Evolutionary conservation across 805 yeast genomes (phyloP).

Genomic region (Ogataea dorogensis): DNA sequence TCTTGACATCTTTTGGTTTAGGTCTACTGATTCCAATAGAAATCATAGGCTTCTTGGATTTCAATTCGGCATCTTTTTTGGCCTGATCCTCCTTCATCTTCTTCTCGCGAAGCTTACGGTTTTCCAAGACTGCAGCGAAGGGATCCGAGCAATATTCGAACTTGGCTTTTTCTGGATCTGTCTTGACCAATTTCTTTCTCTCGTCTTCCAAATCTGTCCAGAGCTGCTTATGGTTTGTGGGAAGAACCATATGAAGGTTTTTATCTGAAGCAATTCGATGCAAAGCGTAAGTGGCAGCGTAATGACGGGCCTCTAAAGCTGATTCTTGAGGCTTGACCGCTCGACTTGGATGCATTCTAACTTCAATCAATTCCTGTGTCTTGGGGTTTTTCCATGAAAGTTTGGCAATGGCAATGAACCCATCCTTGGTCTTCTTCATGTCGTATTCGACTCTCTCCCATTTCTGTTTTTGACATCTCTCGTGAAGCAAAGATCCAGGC

Average conservation of each 20-base stretch:
- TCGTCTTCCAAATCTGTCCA: constrained; percentile 74
- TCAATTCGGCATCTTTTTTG: constrained; percentile 47
- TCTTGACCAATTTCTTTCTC: constrained; percentile 48
- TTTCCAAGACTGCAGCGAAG: constrained; percentile 63
- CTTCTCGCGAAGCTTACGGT: constrained; percentile 43
- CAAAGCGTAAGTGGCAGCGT: constrained; percentile 85
- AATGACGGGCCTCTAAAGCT: constrained; percentile 84
- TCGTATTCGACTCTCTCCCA: constrained; percentile 88
- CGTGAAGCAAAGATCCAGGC: constrained; percentile 83
- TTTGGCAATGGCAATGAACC: constrained; percentile 63
- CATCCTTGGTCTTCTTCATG: constrained; percentile 48
- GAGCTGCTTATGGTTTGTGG: constrained; percentile 72
- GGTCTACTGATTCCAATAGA: constrained; percentile 30
- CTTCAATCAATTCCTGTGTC: constrained; percentile 61
- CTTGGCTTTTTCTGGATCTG: constrained; percentile 48
- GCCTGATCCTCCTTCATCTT: constrained; percentile 47
- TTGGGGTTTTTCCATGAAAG: constrained; percentile 78
- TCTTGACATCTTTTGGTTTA: constrained; percentile 1
- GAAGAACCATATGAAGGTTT: constrained; percentile 83
- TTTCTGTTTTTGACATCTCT: constrained; percentile 80
- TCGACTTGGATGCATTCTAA: constrained; percentile 52
- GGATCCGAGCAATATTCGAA: constrained; percentile 69
- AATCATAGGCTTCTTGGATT: constrained; percentile 47
- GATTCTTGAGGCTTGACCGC: constrained; percentile 68
- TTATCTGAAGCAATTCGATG: constrained; percentile 78